Evolutionary conservation across 2,329 filamentous ascomycete genomes (phyloP), one percentile per base, ranked within the genome.

Genomic region (Colletotrichum sp.): DNA sequence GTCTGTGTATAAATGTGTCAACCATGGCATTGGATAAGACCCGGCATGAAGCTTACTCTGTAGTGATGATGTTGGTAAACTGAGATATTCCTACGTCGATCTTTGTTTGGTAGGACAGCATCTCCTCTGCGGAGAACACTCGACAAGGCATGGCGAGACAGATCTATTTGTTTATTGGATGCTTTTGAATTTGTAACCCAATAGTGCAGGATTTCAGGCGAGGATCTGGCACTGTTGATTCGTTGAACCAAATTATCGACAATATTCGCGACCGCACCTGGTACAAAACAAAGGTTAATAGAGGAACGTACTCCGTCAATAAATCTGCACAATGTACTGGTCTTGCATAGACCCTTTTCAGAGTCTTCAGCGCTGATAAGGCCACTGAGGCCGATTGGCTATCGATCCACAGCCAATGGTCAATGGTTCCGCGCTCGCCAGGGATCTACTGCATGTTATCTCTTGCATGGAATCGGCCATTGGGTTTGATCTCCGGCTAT

Each of bases 11-110:
- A n/a, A 43, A n/a, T 10, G 5, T n/a, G 8, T 43, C 8, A 43
- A 5, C 1, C 4, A 43, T 43, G 16, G 4, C 5, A 5, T 43
- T n/a, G 1, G 4, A 43, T 10, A 1, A n/a, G 16, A 3, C 18
- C 8, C 16, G 1, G 16, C 1, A 43, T 18, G 4, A 1, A 4
- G 4, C 16, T n/a, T 43, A 43, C 38, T n/a, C 38, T 43, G 18
- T 43, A 5, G 8, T 10, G 38, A 43, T 43, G 16, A 43, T 43
- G 38, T 43, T 43, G 38, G 38, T 10, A n/a, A 43, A 43, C n/a
- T 43, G 38, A 43, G 38, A 43, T 43, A 43, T 43, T n/a, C 38
- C 38, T 1, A 43, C 38, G 18, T 43, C 38, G 38, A 43, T 43
- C 8, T 43, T 43, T 5, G 38, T 43, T 43, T 43, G 38, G 38